phyloP scores from a whole-genome alignment of 2,329 filamentous ascomycete species.

The Curvularia lunata region DNA sequence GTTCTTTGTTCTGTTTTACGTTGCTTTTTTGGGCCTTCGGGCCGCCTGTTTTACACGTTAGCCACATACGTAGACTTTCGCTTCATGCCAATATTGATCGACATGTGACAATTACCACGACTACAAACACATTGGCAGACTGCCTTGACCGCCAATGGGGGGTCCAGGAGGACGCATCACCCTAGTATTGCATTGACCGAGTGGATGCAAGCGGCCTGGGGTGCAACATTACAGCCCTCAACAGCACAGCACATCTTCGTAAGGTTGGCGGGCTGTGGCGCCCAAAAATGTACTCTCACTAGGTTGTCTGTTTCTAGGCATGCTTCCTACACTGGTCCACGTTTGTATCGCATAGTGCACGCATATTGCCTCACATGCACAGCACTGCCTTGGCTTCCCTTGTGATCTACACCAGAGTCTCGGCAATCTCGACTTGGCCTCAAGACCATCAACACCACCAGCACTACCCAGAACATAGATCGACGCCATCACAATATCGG shows the following conservation, averaged over 20 bases:
- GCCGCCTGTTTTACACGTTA: neutral
- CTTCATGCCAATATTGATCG: neutral
- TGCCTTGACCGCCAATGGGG: neutral
- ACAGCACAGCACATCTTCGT: neutral
- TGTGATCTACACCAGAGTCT: slow-evolving; percentile 9
- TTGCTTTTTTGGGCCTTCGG: neutral
- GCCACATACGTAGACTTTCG: neutral
- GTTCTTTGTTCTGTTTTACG: neutral
- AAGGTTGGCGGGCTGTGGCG: neutral
- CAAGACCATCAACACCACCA: slow-evolving; percentile 1
- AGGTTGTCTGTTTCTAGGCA: neutral
- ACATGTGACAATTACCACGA: neutral
- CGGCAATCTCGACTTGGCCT: slow-evolving; percentile 8
- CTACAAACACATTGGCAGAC: neutral
- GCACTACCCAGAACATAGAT: neutral
- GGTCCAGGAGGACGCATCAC: neutral
- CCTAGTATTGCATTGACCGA: neutral
- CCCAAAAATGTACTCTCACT: neutral
- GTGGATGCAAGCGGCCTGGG: neutral
- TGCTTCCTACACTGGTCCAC: slow-evolving; percentile 1
- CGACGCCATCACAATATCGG: neutral
- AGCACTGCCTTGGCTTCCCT: slow-evolving; percentile 15
- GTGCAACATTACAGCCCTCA: neutral
- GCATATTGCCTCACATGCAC: slow-evolving; percentile 18
- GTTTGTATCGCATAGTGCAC: slow-evolving; percentile 9